Evolutionary conservation across 108 stramenopile species (phyloP), one percentile per base, ranked within the genome.

Genomic region (Conticribra weissflogii): DNA sequence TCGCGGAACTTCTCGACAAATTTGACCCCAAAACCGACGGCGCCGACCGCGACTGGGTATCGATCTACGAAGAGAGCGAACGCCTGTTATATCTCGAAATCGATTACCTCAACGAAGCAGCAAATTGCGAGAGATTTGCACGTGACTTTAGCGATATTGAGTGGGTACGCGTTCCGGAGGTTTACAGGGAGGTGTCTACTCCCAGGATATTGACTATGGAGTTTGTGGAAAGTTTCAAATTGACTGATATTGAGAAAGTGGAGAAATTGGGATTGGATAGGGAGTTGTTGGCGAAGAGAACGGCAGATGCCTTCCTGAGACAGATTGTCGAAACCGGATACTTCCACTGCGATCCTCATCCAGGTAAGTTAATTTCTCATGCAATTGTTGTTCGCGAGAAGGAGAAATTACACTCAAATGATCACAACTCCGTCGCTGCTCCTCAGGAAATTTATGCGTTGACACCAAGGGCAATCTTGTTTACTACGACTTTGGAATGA

Each of bases 401-500:
- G n/a, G n/a, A n/a, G n/a, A n/a, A n/a, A n/a, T n/a, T n/a, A n/a
- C n/a, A n/a, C n/a, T n/a, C n/a, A n/a, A n/a, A n/a, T n/a, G n/a
- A n/a, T n/a, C n/a, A n/a, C n/a, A n/a, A n/a, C 18, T 54, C 3
- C 17, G 41, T 59, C 9, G 45, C 25, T 24, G 14, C 15, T 12
- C 45, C 29, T 21, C 59, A 33, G 71, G 83, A 31, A 95, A 93
- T 59, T 62, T 94, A 28, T 95, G 94, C 53, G 92, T 93, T 58
- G 91, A 97, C 73, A 80, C 74, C 29, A 2, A 83, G 31, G 92
- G 91, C 44, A 90, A 93, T 29, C 83, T 98, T 0, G 96, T 98
- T 0, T 97, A 91, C 74, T 98, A 97, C 67, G 98, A 98, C 68
- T 98, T 95, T 61, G 97, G 96, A 29, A 95, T 97, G 96, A 96